Evolutionary conservation across 176 grass and related monocot genomes (phyloP), one percentile per base, ranked within the genome.

Genomic region (Saccharum officinarum): DNA sequence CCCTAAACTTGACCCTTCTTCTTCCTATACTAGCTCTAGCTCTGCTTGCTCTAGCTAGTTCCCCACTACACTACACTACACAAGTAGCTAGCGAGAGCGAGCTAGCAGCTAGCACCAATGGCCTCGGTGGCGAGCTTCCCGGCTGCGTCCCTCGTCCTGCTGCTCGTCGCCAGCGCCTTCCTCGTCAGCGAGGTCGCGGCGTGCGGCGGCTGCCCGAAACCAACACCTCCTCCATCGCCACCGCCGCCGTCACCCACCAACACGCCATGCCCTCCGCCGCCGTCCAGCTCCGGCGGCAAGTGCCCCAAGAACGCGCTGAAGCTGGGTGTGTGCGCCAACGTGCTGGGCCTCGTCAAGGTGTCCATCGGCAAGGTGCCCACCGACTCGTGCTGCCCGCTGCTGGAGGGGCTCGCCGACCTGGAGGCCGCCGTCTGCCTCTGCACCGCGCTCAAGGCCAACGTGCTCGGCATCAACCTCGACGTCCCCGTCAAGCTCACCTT

Each of bases 341-440:
- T 84, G 80, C 84, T 89, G 18, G 81, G 80, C 20, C 69, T 89
- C 2, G 31, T 67, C 2, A 67, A 67, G 65, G 65, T 26, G 2
- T n/a, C 39, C 30, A 2, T 79, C 31, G 87, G 87, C 75, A 74
- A 36, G 44, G 8, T 76, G 17, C 87, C 81, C 20, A 84, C 73
- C 55, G 55, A 59, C 20, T 59, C 54, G 55, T 60, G 55, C 55
- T 60, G 95, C 86, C 89, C 95, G 16, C 71, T 98, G 85, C 79
- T 98, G 23, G n/a, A 88, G 0, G 92, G 95, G 16, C 91, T 98
- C 28, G 95, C 92, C 49, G 93, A 98, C 76, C 67, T 92, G 1
- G 95, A 98, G 87, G 95, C 95, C 5, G 95, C 95, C 5, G 68
- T 93, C 18, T 98, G 95, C 87, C 86, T 98, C 50, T 98, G 95